phyloP scores from a whole-genome alignment of 257 asterid species.

The Phtheirospermum japonicum region DNA sequence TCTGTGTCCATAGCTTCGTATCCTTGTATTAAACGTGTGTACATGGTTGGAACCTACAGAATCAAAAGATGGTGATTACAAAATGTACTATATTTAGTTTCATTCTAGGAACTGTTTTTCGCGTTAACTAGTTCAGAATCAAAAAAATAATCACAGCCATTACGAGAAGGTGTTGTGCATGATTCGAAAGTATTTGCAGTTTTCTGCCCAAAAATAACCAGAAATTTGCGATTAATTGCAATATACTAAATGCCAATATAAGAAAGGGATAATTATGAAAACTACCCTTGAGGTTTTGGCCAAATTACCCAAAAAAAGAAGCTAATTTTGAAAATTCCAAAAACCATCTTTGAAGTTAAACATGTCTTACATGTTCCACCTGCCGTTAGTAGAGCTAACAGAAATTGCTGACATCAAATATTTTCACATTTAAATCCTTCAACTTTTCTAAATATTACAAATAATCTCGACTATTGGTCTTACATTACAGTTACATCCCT shows the following conservation, averaged over 20 bases:
- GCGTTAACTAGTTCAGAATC: neutral
- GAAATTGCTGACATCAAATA: too few species aligned
- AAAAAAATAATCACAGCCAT: conserved; percentile 2
- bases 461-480: too few species aligned
- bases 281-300: neutral
- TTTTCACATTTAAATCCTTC: too few species aligned
- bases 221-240: too few species aligned
- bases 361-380: too few species aligned
- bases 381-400: too few species aligned
- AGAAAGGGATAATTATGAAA: neutral
- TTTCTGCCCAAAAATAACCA: too few species aligned
- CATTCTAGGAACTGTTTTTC: conserved; percentile 14
- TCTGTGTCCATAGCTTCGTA: conserved; percentile 85
- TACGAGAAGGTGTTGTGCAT: conserved; percentile 2
- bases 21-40: conserved; percentile 94
- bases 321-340: too few species aligned
- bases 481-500: too few species aligned
- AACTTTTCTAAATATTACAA: too few species aligned
- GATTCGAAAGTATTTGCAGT: neutral
- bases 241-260: neutral
- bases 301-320: too few species aligned
- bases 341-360: too few species aligned
- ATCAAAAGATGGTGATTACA: conserved; percentile 11
- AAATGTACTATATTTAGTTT: neutral
- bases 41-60: conserved; percentile 89